phyloP scores from a whole-genome alignment of 2,329 filamentous ascomycete species.

The Dactylonectria estremocensis region DNA sequence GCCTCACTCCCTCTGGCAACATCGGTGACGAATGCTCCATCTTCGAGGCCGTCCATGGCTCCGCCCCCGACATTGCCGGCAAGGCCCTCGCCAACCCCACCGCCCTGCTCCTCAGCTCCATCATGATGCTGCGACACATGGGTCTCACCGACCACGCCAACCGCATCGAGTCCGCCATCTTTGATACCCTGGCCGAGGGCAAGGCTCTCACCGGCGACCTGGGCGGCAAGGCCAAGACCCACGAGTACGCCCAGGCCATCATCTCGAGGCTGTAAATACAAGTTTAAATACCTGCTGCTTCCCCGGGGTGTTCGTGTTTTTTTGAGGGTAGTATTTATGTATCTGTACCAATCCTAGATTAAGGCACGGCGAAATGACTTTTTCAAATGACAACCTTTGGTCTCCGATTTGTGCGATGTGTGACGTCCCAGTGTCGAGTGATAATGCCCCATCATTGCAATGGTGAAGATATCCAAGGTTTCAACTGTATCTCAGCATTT shows the following conservation, averaged over 20 bases:
- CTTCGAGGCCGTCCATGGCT: slow-evolving; percentile 99
- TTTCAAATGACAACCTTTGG: slow-evolving; percentile 37
- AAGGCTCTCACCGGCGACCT: slow-evolving; percentile 97
- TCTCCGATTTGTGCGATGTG: neutral
- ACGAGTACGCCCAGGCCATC: slow-evolving; percentile 94
- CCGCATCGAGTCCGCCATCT: slow-evolving; percentile 94
- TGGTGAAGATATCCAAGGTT: neutral
- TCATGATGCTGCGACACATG: slow-evolving; percentile 99
- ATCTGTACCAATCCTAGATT: slow-evolving; percentile 52
- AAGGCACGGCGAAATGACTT: slow-evolving; percentile 50
- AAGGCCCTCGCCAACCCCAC: slow-evolving; percentile 98
- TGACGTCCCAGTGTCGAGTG: too few species aligned
- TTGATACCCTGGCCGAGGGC: slow-evolving; percentile 95
- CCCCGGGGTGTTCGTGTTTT: slow-evolving; percentile 40
- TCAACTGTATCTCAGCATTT: neutral
- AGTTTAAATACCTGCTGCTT: slow-evolving; percentile 47
- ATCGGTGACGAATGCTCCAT: slow-evolving; percentile 99
- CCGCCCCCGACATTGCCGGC: slow-evolving; percentile 95
- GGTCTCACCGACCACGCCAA: slow-evolving; percentile 85
- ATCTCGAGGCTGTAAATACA: slow-evolving; percentile 75
- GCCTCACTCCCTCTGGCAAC: slow-evolving; percentile 97
- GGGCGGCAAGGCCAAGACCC: slow-evolving; percentile 95
- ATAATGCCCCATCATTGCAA: too few species aligned
- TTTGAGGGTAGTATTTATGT: slow-evolving; percentile 48
- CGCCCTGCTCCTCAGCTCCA: slow-evolving; percentile 92